Evolutionary conservation across 2,329 filamentous ascomycete species (phyloP), one percentile per base, ranked within the genome.

Genomic region (Emydomyces testavorans): DNA sequence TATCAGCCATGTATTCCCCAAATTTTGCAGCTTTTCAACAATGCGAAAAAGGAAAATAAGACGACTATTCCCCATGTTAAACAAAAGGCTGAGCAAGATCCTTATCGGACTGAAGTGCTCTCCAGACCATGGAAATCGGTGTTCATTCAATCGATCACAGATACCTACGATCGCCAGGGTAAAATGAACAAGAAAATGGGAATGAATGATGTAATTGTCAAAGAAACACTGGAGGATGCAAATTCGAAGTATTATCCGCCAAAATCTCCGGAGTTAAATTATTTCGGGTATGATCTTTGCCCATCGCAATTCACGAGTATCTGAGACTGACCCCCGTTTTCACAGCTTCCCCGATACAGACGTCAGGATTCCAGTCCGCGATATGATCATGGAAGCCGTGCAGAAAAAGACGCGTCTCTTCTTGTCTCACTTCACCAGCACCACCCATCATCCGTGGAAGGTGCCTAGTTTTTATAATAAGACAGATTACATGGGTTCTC

Each of bases 391-490:
- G 53, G 35, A 57, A 15, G 53, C 56, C 26, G 52, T 57, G 5
- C 23, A 54, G 10, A 60, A 58, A 1, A 56, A 57, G 0, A 52
- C 56, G 37, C 51, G 60, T 13, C 53, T 62, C 3, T 63, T 63
- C 32, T 50, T 63, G 4, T 61, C 60, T 1, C 60, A 63, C 42
- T 61, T 63, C 23, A 63, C 60, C 1, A 60, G 58, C 51, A 59
- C 59, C 8, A 62, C 59, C 4, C 69, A 73, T 52, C 70, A 73
- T 53, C 66, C 69, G 0, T 72, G 68, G 66, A 58, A 53, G 13
- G 58, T 60, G 4, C 69, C 68, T 2, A 48, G 55, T 2, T 54
- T 55, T 1, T 61, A 62, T 47, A 52, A 54, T 6, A 48, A 57
- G 6, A 56, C 58, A 28, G 23, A 59, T 16, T 63, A 63, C 50